A percentile compares a stretch with the other conserved stretches of the same genome.
Conservation (phyloP, 305 asterid species). For the Striga hermonthica region DNA sequence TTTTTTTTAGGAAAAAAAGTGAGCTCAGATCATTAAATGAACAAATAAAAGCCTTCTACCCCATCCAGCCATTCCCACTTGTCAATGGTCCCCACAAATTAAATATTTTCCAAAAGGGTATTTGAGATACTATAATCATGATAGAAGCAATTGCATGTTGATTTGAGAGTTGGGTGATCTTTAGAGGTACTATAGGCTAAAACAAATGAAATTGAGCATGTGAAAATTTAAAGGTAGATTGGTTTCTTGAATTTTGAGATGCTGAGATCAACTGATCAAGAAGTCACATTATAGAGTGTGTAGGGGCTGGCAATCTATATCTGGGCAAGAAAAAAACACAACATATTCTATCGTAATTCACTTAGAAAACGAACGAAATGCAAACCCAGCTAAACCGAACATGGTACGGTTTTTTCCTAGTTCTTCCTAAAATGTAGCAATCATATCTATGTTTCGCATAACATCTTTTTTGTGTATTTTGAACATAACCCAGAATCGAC, state of each 20-base stretch:
- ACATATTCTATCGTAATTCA: too few relatives aligned
- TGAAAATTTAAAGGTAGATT: background rate
- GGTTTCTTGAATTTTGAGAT: background rate
- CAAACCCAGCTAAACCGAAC: too few relatives aligned
- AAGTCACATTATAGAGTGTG: too few relatives aligned
- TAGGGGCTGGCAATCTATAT: too few relatives aligned
- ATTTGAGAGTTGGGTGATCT: background rate
- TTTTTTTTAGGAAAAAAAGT: background rate
- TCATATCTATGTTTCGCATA: too few relatives aligned
- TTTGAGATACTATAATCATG: background rate
- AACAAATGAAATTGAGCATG: background rate
- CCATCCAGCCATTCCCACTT: slow-evolving; percentile 42
- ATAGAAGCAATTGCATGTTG: background rate
- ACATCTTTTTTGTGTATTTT: background rate
- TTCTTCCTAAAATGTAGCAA: too few relatives aligned
- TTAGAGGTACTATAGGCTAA: background rate
- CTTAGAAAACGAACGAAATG: too few relatives aligned
- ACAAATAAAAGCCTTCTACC: slow-evolving; percentile 34
- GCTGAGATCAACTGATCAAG: background rate
- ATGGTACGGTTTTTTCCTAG: too few relatives aligned
- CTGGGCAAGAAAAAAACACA: too few relatives aligned
- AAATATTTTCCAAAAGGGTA: background rate
- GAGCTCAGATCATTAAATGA: slow-evolving; percentile 39
- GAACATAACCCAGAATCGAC: background rate
- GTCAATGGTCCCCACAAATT: background rate